A percentile compares a stretch with the other conserved stretches of the same genome.
These are phyloP conservation scores for Pythium phragmitis DNA, from an alignment of 352 stramenopile genomes.

Conservation along the genomic window DNA sequence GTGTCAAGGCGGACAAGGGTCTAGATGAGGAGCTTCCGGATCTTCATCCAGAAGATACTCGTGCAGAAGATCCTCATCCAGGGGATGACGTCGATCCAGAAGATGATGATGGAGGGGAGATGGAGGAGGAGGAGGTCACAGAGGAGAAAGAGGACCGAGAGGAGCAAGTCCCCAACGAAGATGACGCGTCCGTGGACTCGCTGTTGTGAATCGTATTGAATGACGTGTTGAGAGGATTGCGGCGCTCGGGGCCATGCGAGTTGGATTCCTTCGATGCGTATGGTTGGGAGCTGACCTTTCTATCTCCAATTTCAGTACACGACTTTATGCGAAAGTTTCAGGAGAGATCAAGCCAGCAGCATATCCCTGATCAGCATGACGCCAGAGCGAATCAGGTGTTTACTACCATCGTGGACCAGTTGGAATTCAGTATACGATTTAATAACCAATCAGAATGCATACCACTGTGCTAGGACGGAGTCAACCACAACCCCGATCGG, in stretches of 20 bases:
- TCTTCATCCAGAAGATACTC: neutral
- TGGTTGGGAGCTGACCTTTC: neutral
- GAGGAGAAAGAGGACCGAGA: neutral
- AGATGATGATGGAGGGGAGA: neutral
- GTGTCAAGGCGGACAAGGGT: neutral
- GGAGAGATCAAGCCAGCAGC: neutral
- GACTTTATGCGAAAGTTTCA: neutral
- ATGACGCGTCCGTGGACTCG: conserved; percentile 4
- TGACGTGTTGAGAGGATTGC: too few relatives aligned
- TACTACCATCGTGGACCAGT: neutral
- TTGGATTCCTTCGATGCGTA: too few relatives aligned
- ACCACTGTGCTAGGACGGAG: too few relatives aligned
- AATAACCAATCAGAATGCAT: too few relatives aligned
- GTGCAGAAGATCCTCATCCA: neutral
- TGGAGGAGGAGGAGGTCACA: neutral
- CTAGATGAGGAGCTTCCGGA: neutral
- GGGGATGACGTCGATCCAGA: conserved; percentile 6
- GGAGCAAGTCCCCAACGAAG: neutral
- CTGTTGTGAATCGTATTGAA: conserved; percentile 1
- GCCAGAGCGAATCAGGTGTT: neutral
- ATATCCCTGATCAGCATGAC: neutral
- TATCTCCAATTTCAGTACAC: neutral
- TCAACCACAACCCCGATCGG: neutral
- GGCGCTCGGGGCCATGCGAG: too few relatives aligned
- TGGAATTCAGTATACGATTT: too few relatives aligned